Base-by-base conservation (phyloP, 2,329 filamentous ascomycete species). In the Paraphoma sp. region DNA sequence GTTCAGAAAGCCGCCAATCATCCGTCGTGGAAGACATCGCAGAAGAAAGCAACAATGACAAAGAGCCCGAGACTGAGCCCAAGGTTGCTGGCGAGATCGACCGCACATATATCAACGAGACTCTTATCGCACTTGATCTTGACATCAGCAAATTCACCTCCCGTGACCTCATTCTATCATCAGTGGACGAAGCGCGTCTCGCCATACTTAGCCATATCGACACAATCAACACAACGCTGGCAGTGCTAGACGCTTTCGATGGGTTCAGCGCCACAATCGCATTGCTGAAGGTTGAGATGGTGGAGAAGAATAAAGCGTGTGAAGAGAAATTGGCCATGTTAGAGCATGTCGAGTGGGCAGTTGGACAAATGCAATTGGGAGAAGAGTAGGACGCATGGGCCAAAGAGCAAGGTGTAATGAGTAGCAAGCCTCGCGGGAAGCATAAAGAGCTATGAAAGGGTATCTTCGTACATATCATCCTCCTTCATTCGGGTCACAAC, bases 201-300 rank as follows among this genome's bases (percentile, higher is more conserved):
- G 53, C 54, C 0, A 30, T 43, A 4, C 3, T 16, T 3, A 38
- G 41, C 1, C 66, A 69, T n/a, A 38, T 67, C 4, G 53, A 59
- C 0, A 66, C 64, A 1, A 47, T 69, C 17, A 45, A 54, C 23
- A 62, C 55, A 7, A 53, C 53, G 2, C 18, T 66, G 11, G 57
- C 53, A 7, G 12, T 69, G 6, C 48, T 69, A 2, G 43, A 49
- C 3, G 52, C 64, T 6, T 46, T 69, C 0, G 45, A 53, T 5
- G 64, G 61, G 1, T 60, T 67, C 7, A 63, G 66, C 16, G 54
- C 45, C 6, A 65, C 60, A 2, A 54, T 67, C 1, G 44, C 33
- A 6, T 53, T 56, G 7, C 23, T 66, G 10, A 56, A 18, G 28
- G 12, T 36, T 2, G 59, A 69, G 18, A 64, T 66, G 45, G 2